A percentile compares a stretch with the other conserved stretches of the same genome.
These are phyloP conservation scores for Suillus spraguei DNA, from an alignment of 768 basidiomycete species.

Conservation along the genomic window DNA sequence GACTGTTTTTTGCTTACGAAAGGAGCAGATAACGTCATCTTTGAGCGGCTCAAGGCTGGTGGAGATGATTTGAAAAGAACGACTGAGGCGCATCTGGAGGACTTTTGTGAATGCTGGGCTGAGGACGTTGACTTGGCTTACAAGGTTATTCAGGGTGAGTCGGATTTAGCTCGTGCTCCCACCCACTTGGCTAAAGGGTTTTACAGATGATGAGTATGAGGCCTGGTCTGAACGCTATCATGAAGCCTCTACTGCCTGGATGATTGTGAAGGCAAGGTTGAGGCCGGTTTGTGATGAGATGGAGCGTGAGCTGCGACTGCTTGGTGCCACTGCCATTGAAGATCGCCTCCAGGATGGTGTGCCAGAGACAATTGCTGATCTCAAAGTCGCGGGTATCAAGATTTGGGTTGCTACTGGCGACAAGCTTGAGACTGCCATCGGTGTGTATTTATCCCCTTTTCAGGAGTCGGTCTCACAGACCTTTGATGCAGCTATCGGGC, in stretches of 20 bases:
- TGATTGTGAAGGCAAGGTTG: slow-evolving; percentile 78
- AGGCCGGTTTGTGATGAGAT: slow-evolving; percentile 78
- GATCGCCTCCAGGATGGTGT: slow-evolving; percentile 97
- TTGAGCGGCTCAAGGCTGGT: slow-evolving; percentile 80
- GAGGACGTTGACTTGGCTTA: slow-evolving; percentile 94
- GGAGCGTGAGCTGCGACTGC: slow-evolving; percentile 76
- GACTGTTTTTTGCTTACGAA: slow-evolving; percentile 82
- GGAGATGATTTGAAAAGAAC: slow-evolving; percentile 68
- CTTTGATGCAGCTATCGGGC: too few relatives aligned
- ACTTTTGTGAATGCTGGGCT: slow-evolving; percentile 88
- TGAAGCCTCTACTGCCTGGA: slow-evolving; percentile 78
- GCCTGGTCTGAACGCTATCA: slow-evolving; percentile 82
- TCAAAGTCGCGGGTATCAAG: slow-evolving; percentile 96
- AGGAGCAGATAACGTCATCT: slow-evolving; percentile 98
- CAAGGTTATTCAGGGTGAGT: slow-evolving; percentile 74
- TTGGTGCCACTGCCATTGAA: slow-evolving; percentile 98
- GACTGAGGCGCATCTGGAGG: slow-evolving; percentile 84
- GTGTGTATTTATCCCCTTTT: too few relatives aligned
- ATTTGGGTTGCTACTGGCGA: slow-evolving; percentile 98
- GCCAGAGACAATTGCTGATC: slow-evolving; percentile 92
- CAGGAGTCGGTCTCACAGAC: too few relatives aligned
- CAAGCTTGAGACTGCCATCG: too few relatives aligned
- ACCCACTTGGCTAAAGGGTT: slow-evolving; percentile 11
- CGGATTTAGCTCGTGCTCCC: slow-evolving; percentile 7
- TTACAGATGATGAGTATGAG: slow-evolving; percentile 74